Evolutionary conservation across 2,329 filamentous ascomycete species (phyloP).

Genomic region (Sclerotinia spermophila): DNA sequence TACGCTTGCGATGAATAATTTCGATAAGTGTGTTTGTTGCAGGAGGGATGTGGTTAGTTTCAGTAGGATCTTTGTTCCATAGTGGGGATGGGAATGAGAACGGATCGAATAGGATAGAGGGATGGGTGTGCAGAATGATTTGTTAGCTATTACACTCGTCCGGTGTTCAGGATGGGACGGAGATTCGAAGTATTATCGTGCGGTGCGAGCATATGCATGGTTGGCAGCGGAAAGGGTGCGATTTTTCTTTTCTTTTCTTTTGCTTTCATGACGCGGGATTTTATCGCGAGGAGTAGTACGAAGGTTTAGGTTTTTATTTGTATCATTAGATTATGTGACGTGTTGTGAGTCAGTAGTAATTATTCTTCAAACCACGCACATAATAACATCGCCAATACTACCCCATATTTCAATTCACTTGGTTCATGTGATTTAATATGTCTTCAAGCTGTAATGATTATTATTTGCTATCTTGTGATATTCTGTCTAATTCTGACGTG

Average conservation of each 20-base stretch:
- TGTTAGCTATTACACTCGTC: neutral
- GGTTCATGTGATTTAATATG: neutral
- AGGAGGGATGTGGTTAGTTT: constrained; percentile 84
- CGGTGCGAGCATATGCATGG: neutral
- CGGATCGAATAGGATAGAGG: too few species aligned
- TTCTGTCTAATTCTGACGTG: neutral
- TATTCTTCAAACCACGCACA: neutral
- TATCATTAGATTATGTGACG: neutral
- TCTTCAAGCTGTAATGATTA: neutral
- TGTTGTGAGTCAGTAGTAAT: neutral
- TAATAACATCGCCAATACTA: neutral
- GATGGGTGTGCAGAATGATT: neutral
- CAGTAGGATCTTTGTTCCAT: constrained; percentile 83
- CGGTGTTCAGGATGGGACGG: neutral
- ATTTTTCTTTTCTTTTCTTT: neutral
- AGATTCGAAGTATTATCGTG: too few species aligned
- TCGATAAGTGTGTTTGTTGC: constrained; percentile 93
- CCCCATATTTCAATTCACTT: neutral
- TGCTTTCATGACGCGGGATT: neutral
- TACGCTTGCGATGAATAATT: constrained; percentile 93
- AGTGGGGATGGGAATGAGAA: neutral
- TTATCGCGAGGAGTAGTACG: neutral
- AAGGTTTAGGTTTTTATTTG: neutral
- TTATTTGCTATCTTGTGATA: neutral
- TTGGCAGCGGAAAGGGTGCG: neutral